Base-by-base conservation (phyloP, 2,329 filamentous ascomycete species). In the Chaetomium sp. region DNA sequence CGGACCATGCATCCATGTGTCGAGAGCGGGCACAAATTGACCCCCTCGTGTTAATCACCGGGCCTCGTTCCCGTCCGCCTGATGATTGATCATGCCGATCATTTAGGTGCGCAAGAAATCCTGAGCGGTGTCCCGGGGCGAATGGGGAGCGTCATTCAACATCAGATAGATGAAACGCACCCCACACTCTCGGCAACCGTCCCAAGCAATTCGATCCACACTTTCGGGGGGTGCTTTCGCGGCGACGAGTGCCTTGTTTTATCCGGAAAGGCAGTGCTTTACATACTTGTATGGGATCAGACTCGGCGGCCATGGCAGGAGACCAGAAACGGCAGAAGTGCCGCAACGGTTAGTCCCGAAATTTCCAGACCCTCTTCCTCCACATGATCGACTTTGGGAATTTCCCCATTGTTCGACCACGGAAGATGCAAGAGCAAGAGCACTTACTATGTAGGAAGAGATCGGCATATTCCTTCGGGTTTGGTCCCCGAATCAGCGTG, bases 151-250 rank as follows among this genome's bases (percentile, higher is more conserved):
- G 6, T 45, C n/a, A 47, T 19, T 1, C 13, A 29, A 29, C 60
- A 35, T 60, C 56, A 60, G 51, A 61, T 61, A 64, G 58, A 66
- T 66, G 65, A 66, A 66, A 61, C 57, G 27, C 42, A 47, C 60
- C 60, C 64, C 64, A 63, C 60, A 57, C 27, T 6, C 38, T 35
- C 60, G 56, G 56, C 64, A 60, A 23, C 51, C 60, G 47, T 49
- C 33, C 51, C 47, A 38, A 27, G 57, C 35, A 16, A 29, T 29
- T 51, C 42, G 33, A 62, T 59, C 50, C 55, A 19, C 59, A 56
- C 59, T 59, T n/a, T 65, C n/a, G n/a, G 21, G 19, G 27, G 35
- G 27, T 21, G 23, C 49, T 23, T 13, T 56, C 19, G 2, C 47
- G 51, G 3, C 16, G 19, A 38, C 42, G 19, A 31, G 13, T 31